phyloP scores from a whole-genome alignment of 2,329 filamentous ascomycete species.

The Fulvia fulva region DNA sequence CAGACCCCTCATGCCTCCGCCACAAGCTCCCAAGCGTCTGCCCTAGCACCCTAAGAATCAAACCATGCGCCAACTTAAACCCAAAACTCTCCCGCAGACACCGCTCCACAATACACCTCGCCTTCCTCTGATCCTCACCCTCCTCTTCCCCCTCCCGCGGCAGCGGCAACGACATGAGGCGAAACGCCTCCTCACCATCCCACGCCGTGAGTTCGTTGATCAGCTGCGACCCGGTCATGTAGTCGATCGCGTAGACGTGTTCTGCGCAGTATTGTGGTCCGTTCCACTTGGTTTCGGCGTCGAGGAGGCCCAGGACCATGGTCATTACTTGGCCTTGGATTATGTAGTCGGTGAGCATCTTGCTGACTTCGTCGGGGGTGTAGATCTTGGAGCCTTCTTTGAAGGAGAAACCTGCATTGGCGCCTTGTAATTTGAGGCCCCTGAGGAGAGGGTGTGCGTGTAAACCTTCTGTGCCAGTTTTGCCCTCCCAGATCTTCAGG shows the following conservation, averaged over 20 bases:
- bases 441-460: conserved; percentile 46
- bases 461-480: conserved; percentile 51
- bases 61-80: conserved; percentile 54
- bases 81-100: conserved; percentile 51
- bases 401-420: conserved; percentile 14
- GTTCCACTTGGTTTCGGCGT: conserved; percentile 51
- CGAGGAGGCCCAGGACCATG: conserved; percentile 51
- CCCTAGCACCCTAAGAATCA: conserved; percentile 49
- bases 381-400: conserved; percentile 34
- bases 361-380: conserved; percentile 34
- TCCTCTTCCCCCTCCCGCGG: conserved; percentile 40
- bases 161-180: conserved; percentile 46
- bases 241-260: conserved; percentile 50
- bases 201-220: conserved; percentile 53
- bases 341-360: conserved; percentile 54
- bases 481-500: conserved; percentile 52
- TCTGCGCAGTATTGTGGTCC: conserved; percentile 50
- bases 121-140: conserved; percentile 45
- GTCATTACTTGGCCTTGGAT: conserved; percentile 53
- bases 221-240: conserved; percentile 49
- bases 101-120: conserved; percentile 50
- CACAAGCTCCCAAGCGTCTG: conserved; percentile 53
- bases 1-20: conserved; percentile 48
- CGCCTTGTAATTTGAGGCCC: conserved; percentile 40
- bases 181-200: conserved; percentile 49